phyloP scores from a whole-genome alignment of 2,329 filamentous ascomycete genomes.

The Colletotrichum chrysophilum region DNA sequence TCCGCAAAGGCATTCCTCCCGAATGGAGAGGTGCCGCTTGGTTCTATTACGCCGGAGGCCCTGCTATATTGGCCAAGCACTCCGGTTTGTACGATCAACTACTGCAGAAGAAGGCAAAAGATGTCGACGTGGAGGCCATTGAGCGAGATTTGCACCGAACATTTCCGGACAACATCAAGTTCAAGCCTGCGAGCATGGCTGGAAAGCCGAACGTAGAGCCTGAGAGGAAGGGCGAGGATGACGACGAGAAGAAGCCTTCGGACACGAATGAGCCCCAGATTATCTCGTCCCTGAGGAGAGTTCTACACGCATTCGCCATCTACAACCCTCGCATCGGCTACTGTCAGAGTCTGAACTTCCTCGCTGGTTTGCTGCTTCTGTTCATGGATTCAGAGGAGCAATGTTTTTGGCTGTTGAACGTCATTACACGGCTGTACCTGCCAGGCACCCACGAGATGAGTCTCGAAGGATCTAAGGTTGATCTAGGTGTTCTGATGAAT shows the following conservation, averaged over 20 bases:
- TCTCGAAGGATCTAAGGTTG: slow-evolving; percentile 90
- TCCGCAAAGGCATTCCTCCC: slow-evolving; percentile 91
- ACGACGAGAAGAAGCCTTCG: slow-evolving; percentile 25
- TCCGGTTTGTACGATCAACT: slow-evolving; percentile 78
- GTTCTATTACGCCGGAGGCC: slow-evolving; percentile 95
- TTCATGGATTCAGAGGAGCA: slow-evolving; percentile 91
- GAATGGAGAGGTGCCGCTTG: slow-evolving; percentile 95
- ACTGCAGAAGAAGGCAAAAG: slow-evolving; percentile 67
- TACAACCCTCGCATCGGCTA: slow-evolving; percentile 94
- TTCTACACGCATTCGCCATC: slow-evolving; percentile 87
- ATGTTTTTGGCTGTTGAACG: slow-evolving; percentile 89
- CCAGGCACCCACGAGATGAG: slow-evolving; percentile 92
- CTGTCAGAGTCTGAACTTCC: slow-evolving; percentile 94
- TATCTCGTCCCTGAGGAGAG: slow-evolving; percentile 80
- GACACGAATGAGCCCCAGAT: slow-evolving; percentile 71
- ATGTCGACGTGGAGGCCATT: slow-evolving; percentile 84
- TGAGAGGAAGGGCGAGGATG: neutral
- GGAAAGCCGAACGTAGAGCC: slow-evolving; percentile 32
- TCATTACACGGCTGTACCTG: slow-evolving; percentile 86
- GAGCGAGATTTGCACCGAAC: slow-evolving; percentile 93
- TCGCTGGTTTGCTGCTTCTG: slow-evolving; percentile 86
- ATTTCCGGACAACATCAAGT: slow-evolving; percentile 91
- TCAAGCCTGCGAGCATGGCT: slow-evolving; percentile 65
- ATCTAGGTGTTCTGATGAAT: slow-evolving; percentile 91
- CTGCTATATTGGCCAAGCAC: slow-evolving; percentile 77